These are phyloP conservation scores for Exophiala dermatitidis DNA, from an alignment of 2,329 filamentous ascomycete species.

Conservation along the genomic window DNA sequence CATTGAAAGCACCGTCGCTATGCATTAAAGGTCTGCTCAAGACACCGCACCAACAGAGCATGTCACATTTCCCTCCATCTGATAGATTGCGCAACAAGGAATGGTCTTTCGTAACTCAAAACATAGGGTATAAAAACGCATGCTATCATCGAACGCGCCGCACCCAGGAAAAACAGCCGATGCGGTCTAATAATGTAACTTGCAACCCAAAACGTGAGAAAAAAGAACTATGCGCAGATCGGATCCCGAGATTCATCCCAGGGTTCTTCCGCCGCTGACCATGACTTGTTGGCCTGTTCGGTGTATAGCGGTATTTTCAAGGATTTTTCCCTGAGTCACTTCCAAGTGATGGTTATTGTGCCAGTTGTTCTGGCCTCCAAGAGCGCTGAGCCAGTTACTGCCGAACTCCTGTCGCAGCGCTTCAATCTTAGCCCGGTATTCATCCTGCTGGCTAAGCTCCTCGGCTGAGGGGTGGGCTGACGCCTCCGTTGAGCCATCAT, in stretches of 20 bases:
- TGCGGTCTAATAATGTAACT: constrained; percentile 10
- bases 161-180: constrained; percentile 2
- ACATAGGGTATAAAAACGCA: constrained; percentile 22
- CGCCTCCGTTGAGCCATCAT: constrained; percentile 11
- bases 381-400: constrained; percentile 75
- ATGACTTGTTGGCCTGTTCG: constrained; percentile 37
- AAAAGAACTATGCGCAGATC: background rate
- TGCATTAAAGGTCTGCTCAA: constrained; percentile 14
- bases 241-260: constrained; percentile 27
- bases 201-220: background rate
- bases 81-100: background rate
- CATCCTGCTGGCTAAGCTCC: constrained; percentile 40
- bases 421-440: constrained; percentile 85
- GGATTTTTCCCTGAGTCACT: constrained; percentile 18
- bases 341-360: constrained; percentile 30
- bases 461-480: constrained; percentile 9
- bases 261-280: constrained; percentile 36
- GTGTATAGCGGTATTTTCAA: constrained; percentile 25
- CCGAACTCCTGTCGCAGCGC: constrained; percentile 77
- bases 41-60: constrained; percentile 1
- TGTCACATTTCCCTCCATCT: constrained; percentile 2
- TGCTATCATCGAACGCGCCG: constrained; percentile 6
- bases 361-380: constrained; percentile 65
- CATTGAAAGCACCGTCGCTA: constrained; percentile 17
- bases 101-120: constrained; percentile 12